These are phyloP conservation scores for Lentithecium fluviatile DNA, from an alignment of 495 filamentous ascomycete genomes.

Conservation along the genomic window DNA sequence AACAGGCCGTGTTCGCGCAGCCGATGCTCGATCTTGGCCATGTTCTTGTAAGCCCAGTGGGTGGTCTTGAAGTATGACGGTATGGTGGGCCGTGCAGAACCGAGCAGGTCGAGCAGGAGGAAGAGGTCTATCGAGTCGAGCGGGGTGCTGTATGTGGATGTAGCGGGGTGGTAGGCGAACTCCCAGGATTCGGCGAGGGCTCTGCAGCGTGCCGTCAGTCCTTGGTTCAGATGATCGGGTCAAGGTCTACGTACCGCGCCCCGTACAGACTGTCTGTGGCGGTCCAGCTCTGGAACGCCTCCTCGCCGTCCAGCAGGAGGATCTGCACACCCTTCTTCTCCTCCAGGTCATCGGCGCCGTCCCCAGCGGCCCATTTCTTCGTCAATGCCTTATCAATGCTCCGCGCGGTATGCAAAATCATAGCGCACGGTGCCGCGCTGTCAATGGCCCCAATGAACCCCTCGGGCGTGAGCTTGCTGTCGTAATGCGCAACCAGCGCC, in stretches of 20 bases:
- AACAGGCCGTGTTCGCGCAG: slow-evolving; percentile 61
- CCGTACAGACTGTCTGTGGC: slow-evolving; percentile 84
- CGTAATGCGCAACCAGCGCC: slow-evolving; percentile 93
- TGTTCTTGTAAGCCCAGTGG: slow-evolving; percentile 84
- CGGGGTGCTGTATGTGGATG: slow-evolving; percentile 70
- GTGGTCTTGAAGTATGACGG: slow-evolving; percentile 84
- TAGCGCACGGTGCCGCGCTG: slow-evolving; percentile 90
- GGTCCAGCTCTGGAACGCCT: slow-evolving; percentile 82
- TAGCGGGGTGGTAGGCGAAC: slow-evolving; percentile 59
- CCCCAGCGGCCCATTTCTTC: slow-evolving; percentile 75
- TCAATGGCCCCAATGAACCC: slow-evolving; percentile 96
- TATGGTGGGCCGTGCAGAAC: slow-evolving; percentile 64
- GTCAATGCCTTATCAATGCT: slow-evolving; percentile 77
- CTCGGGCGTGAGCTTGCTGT: slow-evolving; percentile 75
- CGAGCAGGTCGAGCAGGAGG: slow-evolving; percentile 86
- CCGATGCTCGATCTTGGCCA: slow-evolving; percentile 68
- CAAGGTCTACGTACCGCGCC: slow-evolving; percentile 54
- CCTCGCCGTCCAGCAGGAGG: slow-evolving; percentile 89
- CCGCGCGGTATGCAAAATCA: slow-evolving; percentile 82
- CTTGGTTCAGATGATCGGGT: background rate
- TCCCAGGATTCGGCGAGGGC: slow-evolving; percentile 79
- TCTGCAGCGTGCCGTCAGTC: slow-evolving; percentile 39
- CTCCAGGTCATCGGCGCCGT: slow-evolving; percentile 54
- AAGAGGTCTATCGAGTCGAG: slow-evolving; percentile 83
- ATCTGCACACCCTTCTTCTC: slow-evolving; percentile 82